A percentile compares a stretch with the other conserved stretches of the same genome.
These are phyloP conservation scores for Dipteronia dyeriana DNA, from an alignment of 345 rosid genomes.

Conservation along the genomic window DNA sequence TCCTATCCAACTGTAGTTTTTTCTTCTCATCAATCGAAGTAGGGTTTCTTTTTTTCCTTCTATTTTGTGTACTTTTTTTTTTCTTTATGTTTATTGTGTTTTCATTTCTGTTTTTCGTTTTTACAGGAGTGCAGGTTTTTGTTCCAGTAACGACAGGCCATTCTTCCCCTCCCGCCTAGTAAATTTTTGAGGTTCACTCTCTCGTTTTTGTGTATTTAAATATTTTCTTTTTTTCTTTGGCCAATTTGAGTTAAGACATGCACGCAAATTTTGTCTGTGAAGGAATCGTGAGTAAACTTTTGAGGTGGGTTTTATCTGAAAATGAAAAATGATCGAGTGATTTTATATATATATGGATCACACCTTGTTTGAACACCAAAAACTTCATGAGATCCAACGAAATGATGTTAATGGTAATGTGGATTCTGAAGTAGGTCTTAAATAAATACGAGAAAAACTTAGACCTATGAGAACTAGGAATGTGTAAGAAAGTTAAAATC, in stretches of 20 bases:
- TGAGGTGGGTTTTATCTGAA: background rate
- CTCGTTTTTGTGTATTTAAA: background rate
- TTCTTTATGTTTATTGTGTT: background rate
- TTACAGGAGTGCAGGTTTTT: background rate
- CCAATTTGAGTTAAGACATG: background rate
- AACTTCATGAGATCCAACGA: background rate
- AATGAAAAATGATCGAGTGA: constrained; percentile 3
- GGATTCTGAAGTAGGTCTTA: background rate
- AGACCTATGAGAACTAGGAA: too few species aligned
- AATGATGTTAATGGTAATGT: background rate
- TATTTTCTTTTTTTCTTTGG: background rate
- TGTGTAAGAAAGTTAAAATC: too few species aligned
- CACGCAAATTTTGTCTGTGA: background rate
- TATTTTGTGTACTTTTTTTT: background rate
- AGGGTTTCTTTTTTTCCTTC: background rate
- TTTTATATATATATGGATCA: background rate
- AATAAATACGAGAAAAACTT: too few species aligned
- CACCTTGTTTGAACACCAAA: background rate
- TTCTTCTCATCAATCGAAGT: background rate
- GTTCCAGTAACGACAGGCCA: background rate
- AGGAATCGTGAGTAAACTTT: background rate
- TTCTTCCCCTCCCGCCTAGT: background rate
- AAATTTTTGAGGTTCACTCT: background rate
- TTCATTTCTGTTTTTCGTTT: background rate
- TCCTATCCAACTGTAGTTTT: background rate